A percentile compares a stretch with the other conserved stretches of the same genome.
Conservation (phyloP, 352 stramenopile genomes). For the Pythium dissotocum region DNA sequence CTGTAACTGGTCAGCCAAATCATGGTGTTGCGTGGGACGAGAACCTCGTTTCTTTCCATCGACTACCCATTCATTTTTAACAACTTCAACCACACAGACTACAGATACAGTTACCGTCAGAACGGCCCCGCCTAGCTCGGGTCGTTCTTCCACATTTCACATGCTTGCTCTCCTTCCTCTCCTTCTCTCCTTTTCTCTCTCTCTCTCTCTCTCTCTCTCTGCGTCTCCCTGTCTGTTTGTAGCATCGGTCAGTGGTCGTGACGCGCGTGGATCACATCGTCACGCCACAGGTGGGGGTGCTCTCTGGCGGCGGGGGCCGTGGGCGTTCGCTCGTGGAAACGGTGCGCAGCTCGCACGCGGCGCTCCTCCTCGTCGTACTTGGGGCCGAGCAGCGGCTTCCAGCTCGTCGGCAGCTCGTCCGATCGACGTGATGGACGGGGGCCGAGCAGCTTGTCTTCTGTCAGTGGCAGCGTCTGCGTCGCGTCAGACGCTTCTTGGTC, state of each 20-base stretch:
- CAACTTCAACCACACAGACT: not conserved
- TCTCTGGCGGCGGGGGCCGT: not conserved
- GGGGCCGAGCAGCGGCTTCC: slow-evolving; percentile 7
- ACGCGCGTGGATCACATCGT: slow-evolving; percentile 17
- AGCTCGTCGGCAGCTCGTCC: not conserved
- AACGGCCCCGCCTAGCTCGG: too few relatives aligned
- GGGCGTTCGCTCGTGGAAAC: not conserved
- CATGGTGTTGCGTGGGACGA: not conserved
- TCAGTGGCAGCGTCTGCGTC: not conserved
- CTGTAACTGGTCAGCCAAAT: not conserved
- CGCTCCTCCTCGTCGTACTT: not conserved
- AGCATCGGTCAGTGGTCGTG: not conserved
- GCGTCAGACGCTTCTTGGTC: slow-evolving; percentile 3
- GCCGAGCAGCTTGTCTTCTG: not conserved
- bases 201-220: not conserved
- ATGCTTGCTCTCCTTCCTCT: not conserved
- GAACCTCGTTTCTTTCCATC: not conserved
- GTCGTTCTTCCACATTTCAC: not conserved
- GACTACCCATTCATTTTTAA: not conserved
- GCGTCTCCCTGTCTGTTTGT: too few relatives aligned
- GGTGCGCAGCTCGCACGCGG: not conserved
- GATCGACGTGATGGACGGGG: not conserved
- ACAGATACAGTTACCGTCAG: not conserved
- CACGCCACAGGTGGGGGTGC: slow-evolving; percentile 14
- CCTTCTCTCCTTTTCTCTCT: not conserved